Base-by-base conservation (phyloP, 164 flowering plant species). In the Berberis thunbergii region DNA sequence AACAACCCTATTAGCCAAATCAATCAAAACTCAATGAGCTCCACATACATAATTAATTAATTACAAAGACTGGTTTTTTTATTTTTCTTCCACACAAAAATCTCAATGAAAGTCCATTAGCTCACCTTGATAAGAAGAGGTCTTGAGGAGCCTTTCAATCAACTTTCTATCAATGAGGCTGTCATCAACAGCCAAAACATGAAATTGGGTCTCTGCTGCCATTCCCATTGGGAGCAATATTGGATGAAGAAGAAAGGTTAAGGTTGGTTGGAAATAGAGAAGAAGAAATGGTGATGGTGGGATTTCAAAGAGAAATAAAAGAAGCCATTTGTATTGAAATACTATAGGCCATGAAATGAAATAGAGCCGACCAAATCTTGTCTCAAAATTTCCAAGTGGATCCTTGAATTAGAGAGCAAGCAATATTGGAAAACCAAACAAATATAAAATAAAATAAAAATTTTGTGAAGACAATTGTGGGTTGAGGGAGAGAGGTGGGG, bases 111-210 rank as follows among this genome's bases (percentile, higher is more conserved):
- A 45, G 6, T 4, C 49, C 11, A 4, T 54, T 40, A 41, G 44
- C 45, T 12, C 59, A 78, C 81, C 81, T 71, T 78, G 74, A 64
- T 71, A 78, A 6, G 81, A 75, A 40, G 81, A 78, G n/a, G 67
- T 75, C 62, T 73, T 75, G 50, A 78, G 73, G n/a, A 78, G 81
- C 58, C 73, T 75, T 65, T 78, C 81, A 61, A 78, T 75, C 63
- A 76, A n/a, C 48, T 71, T 78, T 61, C 81, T 68, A 54, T 78
- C 81, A 12, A 73, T 68, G 56, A 69, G 26, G 60, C 79, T 78
- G 58, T 78, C 81, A 71, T 78, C 81, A n/a, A 78, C 81, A 4
- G 81, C 81, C 10, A 78, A 63, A 54, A 78, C 81, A 73, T 64
- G 74, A 56, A 72, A 72, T 12, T 72, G 74, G 43, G 70, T 48